Conservation (phyloP, 805 yeast genomes). For the Scheffersomyces amazonensis region DNA sequence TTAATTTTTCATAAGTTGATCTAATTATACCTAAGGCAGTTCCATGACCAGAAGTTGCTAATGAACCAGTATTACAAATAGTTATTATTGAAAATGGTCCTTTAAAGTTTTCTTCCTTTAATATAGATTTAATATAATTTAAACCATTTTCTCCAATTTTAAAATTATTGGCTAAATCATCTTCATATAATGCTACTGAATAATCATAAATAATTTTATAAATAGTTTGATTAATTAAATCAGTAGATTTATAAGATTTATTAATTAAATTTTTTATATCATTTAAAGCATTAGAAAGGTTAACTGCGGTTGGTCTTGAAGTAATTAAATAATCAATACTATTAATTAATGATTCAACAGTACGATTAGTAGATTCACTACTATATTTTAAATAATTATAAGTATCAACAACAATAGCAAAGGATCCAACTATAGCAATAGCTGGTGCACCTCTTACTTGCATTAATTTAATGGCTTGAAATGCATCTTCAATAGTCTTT, state of each 20-base stretch:
- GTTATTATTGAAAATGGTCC: slow-evolving; percentile 83
- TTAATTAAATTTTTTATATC: slow-evolving; percentile 40
- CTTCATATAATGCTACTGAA: slow-evolving; percentile 58
- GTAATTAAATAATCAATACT: slow-evolving; percentile 65
- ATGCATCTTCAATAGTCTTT: slow-evolving; percentile 69
- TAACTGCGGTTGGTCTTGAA: slow-evolving; percentile 95
- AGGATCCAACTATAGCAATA: slow-evolving; percentile 90
- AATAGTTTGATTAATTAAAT: slow-evolving; percentile 25
- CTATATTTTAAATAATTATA: slow-evolving; percentile 19
- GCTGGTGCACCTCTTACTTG: slow-evolving; percentile 99
- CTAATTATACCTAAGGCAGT: slow-evolving; percentile 93
- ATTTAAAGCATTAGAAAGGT: slow-evolving; percentile 71
- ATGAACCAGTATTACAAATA: slow-evolving; percentile 93
- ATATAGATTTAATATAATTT: slow-evolving; percentile 51
- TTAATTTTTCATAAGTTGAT: slow-evolving; percentile 51
- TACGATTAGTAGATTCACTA: slow-evolving; percentile 10
- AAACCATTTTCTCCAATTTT: slow-evolving; percentile 82
- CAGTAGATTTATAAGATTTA: slow-evolving; percentile 10
- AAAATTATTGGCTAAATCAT: slow-evolving; percentile 75
- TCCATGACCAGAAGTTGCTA: slow-evolving; percentile 97
- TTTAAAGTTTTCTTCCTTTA: slow-evolving; percentile 45
- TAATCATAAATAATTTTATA: slow-evolving; percentile 38
- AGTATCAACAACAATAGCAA: slow-evolving; percentile 76
- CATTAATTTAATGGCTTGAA: slow-evolving; percentile 80
- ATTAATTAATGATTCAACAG: slow-evolving; percentile 31